These are phyloP conservation scores for Pyrenophora teres DNA, from an alignment of 2,329 filamentous ascomycete species.

Conservation along the genomic window DNA sequence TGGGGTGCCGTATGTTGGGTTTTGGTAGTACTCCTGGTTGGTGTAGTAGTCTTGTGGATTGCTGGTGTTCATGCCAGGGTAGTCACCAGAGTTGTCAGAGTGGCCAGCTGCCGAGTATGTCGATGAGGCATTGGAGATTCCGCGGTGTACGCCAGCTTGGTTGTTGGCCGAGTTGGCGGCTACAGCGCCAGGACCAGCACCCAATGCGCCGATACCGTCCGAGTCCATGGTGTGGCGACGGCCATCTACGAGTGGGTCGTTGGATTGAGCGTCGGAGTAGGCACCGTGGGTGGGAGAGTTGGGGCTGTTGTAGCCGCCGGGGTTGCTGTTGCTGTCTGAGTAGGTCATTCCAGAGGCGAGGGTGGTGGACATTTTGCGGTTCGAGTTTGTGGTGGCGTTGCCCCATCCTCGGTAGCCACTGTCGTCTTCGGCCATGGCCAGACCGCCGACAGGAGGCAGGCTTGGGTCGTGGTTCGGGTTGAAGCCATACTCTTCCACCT, in stretches of 20 bases:
- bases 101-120: conserved; percentile 83
- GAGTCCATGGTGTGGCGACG: conserved; percentile 64
- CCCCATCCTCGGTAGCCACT: conserved; percentile 95
- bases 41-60: conserved; percentile 59
- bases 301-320: conserved; percentile 56
- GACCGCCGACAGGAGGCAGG: conserved; percentile 62
- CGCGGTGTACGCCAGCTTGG: conserved; percentile 73
- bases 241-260: conserved; percentile 64
- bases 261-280: conserved; percentile 70
- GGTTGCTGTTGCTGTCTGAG: conserved; percentile 70
- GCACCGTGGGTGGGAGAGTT: conserved; percentile 69
- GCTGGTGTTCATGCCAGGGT: conserved; percentile 52
- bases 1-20: conserved; percentile 60
- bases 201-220: conserved; percentile 82
- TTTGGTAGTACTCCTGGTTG: conserved; percentile 60
- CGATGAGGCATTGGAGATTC: conserved; percentile 93
- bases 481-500: conserved; percentile 96
- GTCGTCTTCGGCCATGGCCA: conserved; percentile 72
- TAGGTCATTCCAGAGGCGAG: conserved; percentile 75
- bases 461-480: conserved; percentile 97
- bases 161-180: conserved; percentile 68
- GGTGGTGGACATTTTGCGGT: conserved; percentile 84
- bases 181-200: conserved; percentile 46
- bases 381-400: conserved; percentile 70
- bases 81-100: conserved; percentile 67